These are phyloP conservation scores for Colletotrichum graminicola DNA, from an alignment of 2,329 filamentous ascomycete species.

Conservation along the genomic window DNA sequence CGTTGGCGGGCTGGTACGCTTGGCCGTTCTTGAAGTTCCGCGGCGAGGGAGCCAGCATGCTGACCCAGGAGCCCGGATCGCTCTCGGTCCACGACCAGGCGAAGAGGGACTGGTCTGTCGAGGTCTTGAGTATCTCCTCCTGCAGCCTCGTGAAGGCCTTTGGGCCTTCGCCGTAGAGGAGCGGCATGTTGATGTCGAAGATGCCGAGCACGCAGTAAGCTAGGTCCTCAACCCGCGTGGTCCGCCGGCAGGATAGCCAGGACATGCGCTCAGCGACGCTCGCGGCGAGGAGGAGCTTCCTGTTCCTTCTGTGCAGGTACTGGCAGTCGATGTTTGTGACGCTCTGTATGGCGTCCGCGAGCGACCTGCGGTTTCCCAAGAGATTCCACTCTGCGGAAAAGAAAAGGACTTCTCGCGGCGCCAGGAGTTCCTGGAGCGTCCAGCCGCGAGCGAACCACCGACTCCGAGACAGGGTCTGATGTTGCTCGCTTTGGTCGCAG, in stretches of 20 bases:
- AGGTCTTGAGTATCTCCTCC: slow-evolving; percentile 34
- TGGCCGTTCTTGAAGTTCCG: slow-evolving; percentile 23
- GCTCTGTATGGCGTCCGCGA: slow-evolving; percentile 13
- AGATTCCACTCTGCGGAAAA: slow-evolving; percentile 36
- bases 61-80: slow-evolving; percentile 25
- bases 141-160: slow-evolving; percentile 46
- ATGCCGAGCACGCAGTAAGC: slow-evolving; percentile 49
- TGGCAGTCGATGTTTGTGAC: slow-evolving; percentile 24
- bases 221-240: slow-evolving; percentile 45
- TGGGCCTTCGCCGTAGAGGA: slow-evolving; percentile 48
- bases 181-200: slow-evolving; percentile 48
- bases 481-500: neutral
- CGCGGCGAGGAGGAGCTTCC: slow-evolving; percentile 23
- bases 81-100: slow-evolving; percentile 37
- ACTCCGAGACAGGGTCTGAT: slow-evolving; percentile 17
- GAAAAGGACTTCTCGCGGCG: slow-evolving; percentile 39
- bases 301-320: slow-evolving; percentile 26
- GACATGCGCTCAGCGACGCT: slow-evolving; percentile 48
- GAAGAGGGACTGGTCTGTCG: slow-evolving; percentile 39
- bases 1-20: slow-evolving; percentile 14
- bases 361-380: slow-evolving; percentile 22
- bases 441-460: slow-evolving; percentile 43
- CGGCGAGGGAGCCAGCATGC: slow-evolving; percentile 36
- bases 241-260: slow-evolving; percentile 47
- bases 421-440: slow-evolving; percentile 44